These are phyloP conservation scores for Hypoxylon sp. DNA, from an alignment of 2,329 filamentous ascomycete species.

Conservation along the genomic window DNA sequence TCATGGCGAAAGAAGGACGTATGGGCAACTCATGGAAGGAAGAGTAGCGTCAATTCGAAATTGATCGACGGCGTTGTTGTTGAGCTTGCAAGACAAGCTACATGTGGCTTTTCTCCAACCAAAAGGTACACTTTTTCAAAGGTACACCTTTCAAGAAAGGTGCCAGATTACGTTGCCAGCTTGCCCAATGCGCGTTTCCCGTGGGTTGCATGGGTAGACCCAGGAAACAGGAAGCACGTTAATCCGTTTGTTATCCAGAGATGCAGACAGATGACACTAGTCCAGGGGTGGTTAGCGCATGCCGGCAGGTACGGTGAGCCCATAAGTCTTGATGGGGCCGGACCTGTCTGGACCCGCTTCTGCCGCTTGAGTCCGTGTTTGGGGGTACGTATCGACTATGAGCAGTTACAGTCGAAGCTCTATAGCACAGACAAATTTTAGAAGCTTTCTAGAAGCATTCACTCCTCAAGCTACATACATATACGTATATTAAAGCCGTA, in stretches of 20 bases:
- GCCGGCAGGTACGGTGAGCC: slow-evolving; percentile 18
- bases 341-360: slow-evolving; percentile 15
- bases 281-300: slow-evolving; percentile 2
- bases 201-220: background rate
- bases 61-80: slow-evolving; percentile 23
- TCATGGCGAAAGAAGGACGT: slow-evolving; percentile 51
- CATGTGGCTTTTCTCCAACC: slow-evolving; percentile 29
- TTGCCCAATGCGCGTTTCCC: slow-evolving; percentile 29
- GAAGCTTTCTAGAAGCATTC: slow-evolving; percentile 5
- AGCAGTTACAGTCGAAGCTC: slow-evolving; percentile 10
- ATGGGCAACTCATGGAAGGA: slow-evolving; percentile 44
- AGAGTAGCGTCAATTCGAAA: slow-evolving; percentile 40
- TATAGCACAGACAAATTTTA: background rate
- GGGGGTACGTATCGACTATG: background rate
- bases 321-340: slow-evolving; percentile 22
- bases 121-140: too few species aligned
- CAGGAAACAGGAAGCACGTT: slow-evolving; percentile 31
- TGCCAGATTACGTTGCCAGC: slow-evolving; percentile 46
- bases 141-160: slow-evolving; percentile 42
- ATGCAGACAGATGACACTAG: slow-evolving; percentile 14
- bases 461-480: slow-evolving; percentile 9
- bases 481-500: too few species aligned
- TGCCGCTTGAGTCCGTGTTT: background rate
- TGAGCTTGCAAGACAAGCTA: slow-evolving; percentile 32
- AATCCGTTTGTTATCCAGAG: slow-evolving; percentile 23